phyloP scores from a whole-genome alignment of 2,329 filamentous ascomycete genomes.

The Cryphonectria japonica region DNA sequence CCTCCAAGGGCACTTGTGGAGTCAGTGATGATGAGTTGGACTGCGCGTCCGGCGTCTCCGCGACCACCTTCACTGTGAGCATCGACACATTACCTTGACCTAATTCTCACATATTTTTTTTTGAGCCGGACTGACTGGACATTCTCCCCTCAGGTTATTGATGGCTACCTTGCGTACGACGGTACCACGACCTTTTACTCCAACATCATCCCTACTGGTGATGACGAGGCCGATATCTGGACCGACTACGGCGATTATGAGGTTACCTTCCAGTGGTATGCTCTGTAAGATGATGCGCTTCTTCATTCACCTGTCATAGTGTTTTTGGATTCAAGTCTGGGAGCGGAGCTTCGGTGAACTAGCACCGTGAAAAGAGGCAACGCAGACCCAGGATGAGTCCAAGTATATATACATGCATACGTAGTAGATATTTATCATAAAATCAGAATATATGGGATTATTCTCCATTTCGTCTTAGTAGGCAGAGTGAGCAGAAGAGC shows the following conservation, averaged over 20 bases:
- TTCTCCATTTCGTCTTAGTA: background rate
- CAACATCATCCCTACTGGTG: constrained; percentile 9
- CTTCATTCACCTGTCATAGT: background rate
- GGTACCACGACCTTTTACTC: constrained; percentile 25
- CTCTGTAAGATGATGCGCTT: background rate
- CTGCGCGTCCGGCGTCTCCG: constrained; percentile 53
- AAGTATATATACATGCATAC: background rate
- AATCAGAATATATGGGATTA: background rate
- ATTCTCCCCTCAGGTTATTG: background rate
- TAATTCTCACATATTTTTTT: too few species aligned
- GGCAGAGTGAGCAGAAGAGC: too few species aligned
- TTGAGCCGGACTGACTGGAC: background rate
- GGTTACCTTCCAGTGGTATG: constrained; percentile 24
- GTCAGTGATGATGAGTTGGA: constrained; percentile 56
- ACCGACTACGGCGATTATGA: constrained; percentile 12
- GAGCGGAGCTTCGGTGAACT: background rate
- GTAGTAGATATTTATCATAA: background rate
- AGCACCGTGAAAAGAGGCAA: background rate
- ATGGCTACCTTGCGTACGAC: constrained; percentile 24
- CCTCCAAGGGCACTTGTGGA: constrained; percentile 62
- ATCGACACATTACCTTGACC: background rate
- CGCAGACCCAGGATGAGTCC: background rate
- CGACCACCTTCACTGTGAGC: constrained; percentile 18
- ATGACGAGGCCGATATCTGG: constrained; percentile 11
- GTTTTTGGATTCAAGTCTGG: background rate